A percentile compares a stretch with the other conserved stretches of the same genome.
Evolutionary conservation across 2,329 filamentous ascomycete species (phyloP).

Genomic region (Arthroderma uncinatum): DNA sequence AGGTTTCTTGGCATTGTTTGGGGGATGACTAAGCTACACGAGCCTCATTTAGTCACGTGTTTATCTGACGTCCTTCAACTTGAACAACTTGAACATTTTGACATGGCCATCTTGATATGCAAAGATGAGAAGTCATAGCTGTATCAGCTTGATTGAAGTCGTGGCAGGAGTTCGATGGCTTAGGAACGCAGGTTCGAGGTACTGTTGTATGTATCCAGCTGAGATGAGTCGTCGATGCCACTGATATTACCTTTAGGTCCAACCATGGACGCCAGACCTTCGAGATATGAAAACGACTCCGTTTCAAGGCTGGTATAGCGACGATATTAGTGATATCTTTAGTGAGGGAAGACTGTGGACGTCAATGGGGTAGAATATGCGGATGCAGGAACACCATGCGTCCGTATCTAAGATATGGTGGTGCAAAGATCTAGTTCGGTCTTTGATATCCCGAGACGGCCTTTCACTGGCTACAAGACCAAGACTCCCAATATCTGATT

Average conservation of each 20-base stretch:
- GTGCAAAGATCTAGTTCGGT: constrained; percentile 8
- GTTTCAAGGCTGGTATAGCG: constrained; percentile 11
- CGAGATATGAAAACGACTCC: constrained; percentile 8
- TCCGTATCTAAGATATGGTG: constrained; percentile 11
- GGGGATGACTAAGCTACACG: background rate
- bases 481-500: no score
- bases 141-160: no score
- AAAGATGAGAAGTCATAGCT: no score
- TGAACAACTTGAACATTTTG: no score
- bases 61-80: no score
- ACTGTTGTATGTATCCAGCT: background rate
- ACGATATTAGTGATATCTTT: constrained; percentile 9
- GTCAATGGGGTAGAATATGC: constrained; percentile 11
- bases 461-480: no score
- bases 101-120: no score
- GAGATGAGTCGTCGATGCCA: background rate
- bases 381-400: constrained; percentile 8
- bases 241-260: background rate
- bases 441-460: no score
- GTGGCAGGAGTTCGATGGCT: no score
- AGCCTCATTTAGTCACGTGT: background rate
- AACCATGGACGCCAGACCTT: constrained; percentile 7
- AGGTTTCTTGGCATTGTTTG: background rate
- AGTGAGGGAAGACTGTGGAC: constrained; percentile 11
- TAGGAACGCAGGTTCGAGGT: no score